These are phyloP conservation scores for Salix dunnii DNA, from an alignment of 345 rosid species.

Conservation along the genomic window DNA sequence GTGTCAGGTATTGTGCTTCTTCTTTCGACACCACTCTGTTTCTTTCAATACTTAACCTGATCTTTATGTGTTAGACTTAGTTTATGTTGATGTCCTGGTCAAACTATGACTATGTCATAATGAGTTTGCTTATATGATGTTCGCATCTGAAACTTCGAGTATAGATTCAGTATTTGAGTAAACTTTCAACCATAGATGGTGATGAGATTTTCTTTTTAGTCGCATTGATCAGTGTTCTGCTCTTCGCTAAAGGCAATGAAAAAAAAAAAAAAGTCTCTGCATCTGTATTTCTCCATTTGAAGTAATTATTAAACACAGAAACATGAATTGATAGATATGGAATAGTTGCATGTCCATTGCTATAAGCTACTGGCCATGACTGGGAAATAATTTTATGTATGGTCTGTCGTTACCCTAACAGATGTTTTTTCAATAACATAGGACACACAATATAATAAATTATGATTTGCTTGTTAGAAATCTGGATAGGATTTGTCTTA, in stretches of 20 bases:
- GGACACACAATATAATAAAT: neutral
- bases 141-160: neutral
- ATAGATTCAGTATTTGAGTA: neutral
- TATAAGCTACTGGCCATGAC: neutral
- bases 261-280: too few species aligned
- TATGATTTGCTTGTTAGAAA: neutral
- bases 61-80: neutral
- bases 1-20: conserved; percentile 49
- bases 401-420: neutral
- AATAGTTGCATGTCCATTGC: neutral
- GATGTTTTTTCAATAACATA: neutral
- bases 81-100: neutral
- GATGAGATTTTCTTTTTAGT: neutral
- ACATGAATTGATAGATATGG: neutral
- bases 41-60: neutral
- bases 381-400: neutral
- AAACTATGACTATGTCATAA: neutral
- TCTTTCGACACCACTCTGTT: neutral
- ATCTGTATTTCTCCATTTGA: neutral
- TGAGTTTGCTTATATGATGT: neutral
- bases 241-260: too few species aligned
- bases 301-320: neutral
- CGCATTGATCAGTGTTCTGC: neutral
- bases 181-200: neutral
- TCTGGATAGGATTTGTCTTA: neutral